Evolutionary conservation across 371 early-diverging fungal genomes (phyloP), one percentile per base, ranked within the genome.

Genomic region (Saksenaea vasiformis): DNA sequence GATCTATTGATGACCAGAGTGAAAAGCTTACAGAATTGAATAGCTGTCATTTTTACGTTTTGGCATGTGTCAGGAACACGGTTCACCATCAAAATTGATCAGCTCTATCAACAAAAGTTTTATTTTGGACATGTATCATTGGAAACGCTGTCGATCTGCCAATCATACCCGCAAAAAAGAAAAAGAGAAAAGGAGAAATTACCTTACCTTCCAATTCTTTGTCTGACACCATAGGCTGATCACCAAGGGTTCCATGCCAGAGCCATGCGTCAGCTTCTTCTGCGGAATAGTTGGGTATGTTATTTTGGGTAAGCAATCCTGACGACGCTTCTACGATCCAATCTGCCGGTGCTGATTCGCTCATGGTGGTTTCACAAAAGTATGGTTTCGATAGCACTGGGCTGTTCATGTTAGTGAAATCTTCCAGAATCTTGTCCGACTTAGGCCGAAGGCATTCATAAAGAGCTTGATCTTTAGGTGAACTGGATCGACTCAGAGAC

Each of bases 1-100:
- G 31, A 31, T 31, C 31, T 31, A 31, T 31, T 31, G 31, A 31
- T 31, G 31, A 31, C 7, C 31, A 31, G 7, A 31, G 31, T 31
- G 31, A 31, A 31, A 31, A 31, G 31, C 31, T 31, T 31, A 31
- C 31, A 7, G 31, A 31, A 7, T 31, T 31, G 31, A 31, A 31
- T 31, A 31, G 31, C 31, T 31, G 31, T 31, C 31, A 31, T 31
- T 31, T 31, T 31, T 31, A 31, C 31, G 31, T 31, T 31, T 7
- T 31, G 31, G 31, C 7, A 31, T 31, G 31, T 31, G 31, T 31
- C 31, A 31, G 7, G 31, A 31, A 31, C 31, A 31, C 31, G 31
- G n/a, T 11, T n/a, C 51, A 47, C 51, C 51, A 22, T 47, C 51
- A 47, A 47, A 47, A 47, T 47, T 47, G 51, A 47, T 47, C 24